Evolutionary conservation across 2,329 filamentous ascomycete genomes (phyloP).

Genomic region (Albophoma yamanashiensis): DNA sequence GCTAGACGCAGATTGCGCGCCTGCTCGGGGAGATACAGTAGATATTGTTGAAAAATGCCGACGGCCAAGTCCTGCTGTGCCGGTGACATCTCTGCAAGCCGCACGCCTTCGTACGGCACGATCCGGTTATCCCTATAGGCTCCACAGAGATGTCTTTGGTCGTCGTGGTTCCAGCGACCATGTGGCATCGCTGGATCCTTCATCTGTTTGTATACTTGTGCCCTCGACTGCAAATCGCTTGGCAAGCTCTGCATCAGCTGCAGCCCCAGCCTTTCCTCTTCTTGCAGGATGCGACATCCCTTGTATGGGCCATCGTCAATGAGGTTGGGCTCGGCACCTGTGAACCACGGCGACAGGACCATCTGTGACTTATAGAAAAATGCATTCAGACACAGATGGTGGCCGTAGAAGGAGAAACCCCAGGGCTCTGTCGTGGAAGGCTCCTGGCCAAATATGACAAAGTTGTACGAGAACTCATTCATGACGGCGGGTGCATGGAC

Average conservation of each 20-base stretch:
- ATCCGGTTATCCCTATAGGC: constrained; percentile 70
- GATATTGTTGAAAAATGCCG: background rate
- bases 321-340: constrained; percentile 67
- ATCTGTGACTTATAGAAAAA: constrained; percentile 58
- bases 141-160: constrained; percentile 68
- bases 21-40: constrained; percentile 3
- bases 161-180: constrained; percentile 69
- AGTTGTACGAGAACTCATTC: constrained; percentile 71
- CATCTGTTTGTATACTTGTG: constrained; percentile 49
- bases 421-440: constrained; percentile 49
- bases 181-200: constrained; percentile 54
- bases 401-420: constrained; percentile 69
- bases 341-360: constrained; percentile 64
- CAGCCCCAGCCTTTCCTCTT: constrained; percentile 55
- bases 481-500: constrained; percentile 51
- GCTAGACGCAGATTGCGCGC: constrained; percentile 44
- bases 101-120: constrained; percentile 62
- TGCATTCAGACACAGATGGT: constrained; percentile 65
- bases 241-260: constrained; percentile 56
- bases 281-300: constrained; percentile 55
- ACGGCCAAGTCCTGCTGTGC: constrained; percentile 34
- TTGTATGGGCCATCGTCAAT: constrained; percentile 54
- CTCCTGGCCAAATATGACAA: constrained; percentile 52
- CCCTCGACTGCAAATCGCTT: constrained; percentile 30
- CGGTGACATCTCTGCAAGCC: constrained; percentile 34